Base-by-base conservation (phyloP, 768 basidiomycete species). In the Phylloporus rhodoxanthus region DNA sequence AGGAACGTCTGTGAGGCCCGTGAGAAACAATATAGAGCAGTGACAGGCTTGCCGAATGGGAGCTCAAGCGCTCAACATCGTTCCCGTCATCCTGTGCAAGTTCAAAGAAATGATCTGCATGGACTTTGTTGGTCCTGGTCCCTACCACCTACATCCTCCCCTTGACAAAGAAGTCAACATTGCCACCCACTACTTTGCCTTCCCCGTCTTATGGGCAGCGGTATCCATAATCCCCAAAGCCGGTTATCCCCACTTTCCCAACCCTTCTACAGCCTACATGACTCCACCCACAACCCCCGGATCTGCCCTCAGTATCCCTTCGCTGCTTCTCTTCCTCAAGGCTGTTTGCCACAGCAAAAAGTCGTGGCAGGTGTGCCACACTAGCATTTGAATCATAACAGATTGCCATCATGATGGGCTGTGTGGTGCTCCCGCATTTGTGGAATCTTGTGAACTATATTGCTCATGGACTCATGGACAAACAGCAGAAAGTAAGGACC, bases 381-480 rank as follows among this genome's bases (percentile, higher is more conserved):
- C 96, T 4, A 95, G 96, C 70, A 98, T 99, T 61, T 91, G 95
- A 61, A 98, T 99, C 55, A 93, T 99, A 99, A 70, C 96, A 98
- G 68, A 98, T 99, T 44, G 95, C 96, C 20, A 95, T 97, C 63
- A 97, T 98, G 94, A 98, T 98, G 94, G 95, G 95, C n/a, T 98
- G 96, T 59, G 95, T 94, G 15, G 92, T 98, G 21, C 79, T 99
- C 1, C 96, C 96, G 14, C 96, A 99, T 69, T 76, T 99, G 36
- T 86, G 94, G 43, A 98, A 97, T 62, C 76, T 98, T 38, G 96
- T 99, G 23, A 91, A 94, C 53, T 92, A 94, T 56, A 92, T 99
- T 43, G 91, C 94, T 1, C 84, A 85, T 52, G 86, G 85, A 29
- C 72, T 87, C 8, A 76, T 81, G 45, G 85, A 87, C 61, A 85